Evolutionary conservation across 1,284 basidiomycete genomes (phyloP).

Genomic region (Cutaneotrichosporon sp.): DNA sequence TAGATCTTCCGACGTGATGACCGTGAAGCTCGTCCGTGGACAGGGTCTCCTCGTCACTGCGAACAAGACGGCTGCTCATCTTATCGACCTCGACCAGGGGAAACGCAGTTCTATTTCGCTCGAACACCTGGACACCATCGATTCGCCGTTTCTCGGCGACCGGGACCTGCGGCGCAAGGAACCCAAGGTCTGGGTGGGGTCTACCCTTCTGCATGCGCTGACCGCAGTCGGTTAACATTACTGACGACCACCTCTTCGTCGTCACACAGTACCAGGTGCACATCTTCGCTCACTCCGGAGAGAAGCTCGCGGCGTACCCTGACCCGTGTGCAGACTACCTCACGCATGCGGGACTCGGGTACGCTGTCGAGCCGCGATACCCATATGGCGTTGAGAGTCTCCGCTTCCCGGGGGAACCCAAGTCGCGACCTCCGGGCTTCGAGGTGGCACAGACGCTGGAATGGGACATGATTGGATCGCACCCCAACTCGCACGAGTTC

Average conservation of each 20-base stretch:
- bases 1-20: constrained; percentile 9
- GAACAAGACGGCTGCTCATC: constrained; percentile 1
- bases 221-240: constrained; percentile 44
- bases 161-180: neutral
- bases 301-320: constrained; percentile 27
- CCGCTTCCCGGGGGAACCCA: neutral
- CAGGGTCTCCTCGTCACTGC: constrained; percentile 23
- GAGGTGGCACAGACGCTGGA: neutral
- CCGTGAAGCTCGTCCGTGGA: neutral
- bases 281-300: constrained; percentile 28
- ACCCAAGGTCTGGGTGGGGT: constrained; percentile 2
- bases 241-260: constrained; percentile 43
- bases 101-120: neutral
- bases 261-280: constrained; percentile 24
- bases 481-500: neutral
- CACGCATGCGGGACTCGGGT: neutral
- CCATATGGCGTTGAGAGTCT: neutral
- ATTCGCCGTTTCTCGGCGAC: neutral
- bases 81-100: constrained; percentile 8
- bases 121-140: neutral
- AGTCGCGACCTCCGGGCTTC: neutral
- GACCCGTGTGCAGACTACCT: constrained; percentile 1
- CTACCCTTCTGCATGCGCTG: neutral
- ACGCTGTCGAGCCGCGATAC: neutral
- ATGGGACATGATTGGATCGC: neutral